These are phyloP conservation scores for Bombardia bombarda DNA, from an alignment of 495 filamentous ascomycete genomes.

Conservation along the genomic window DNA sequence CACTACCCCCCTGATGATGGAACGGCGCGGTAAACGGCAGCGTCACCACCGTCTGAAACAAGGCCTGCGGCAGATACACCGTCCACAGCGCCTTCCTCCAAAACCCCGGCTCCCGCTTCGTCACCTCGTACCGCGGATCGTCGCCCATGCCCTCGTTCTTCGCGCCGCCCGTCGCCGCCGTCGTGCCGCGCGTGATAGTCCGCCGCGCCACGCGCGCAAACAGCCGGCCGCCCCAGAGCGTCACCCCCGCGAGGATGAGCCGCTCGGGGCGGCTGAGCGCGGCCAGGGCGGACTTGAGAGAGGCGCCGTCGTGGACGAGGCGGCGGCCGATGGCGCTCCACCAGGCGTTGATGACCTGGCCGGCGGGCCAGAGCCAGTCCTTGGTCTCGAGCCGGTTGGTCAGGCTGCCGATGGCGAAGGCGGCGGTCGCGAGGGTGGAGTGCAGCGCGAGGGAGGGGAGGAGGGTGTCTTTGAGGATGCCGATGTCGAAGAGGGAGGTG, in stretches of 20 bases:
- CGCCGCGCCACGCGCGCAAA: conserved; percentile 43
- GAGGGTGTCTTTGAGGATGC: conserved; percentile 43
- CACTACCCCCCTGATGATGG: conserved; percentile 16
- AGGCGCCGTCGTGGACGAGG: conserved; percentile 29
- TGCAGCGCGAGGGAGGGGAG: conserved; percentile 43
- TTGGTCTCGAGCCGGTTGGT: conserved; percentile 47
- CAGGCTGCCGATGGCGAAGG: conserved; percentile 37
- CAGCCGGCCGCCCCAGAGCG: conserved; percentile 46
- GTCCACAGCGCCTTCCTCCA: conserved; percentile 46
- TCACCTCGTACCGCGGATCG: conserved; percentile 43
- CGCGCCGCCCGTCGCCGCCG: background rate
- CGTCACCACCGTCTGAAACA: conserved; percentile 44
- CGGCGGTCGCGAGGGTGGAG: conserved; percentile 33
- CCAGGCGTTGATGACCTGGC: conserved; percentile 50
- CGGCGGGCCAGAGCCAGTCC: conserved; percentile 49
- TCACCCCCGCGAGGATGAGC: conserved; percentile 43
- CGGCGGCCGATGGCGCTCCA: conserved; percentile 46
- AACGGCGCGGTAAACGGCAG: conserved; percentile 50
- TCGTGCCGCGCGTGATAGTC: conserved; percentile 23
- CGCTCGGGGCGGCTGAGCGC: conserved; percentile 42
- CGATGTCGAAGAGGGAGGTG: conserved; percentile 26
- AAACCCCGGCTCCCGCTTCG: conserved; percentile 42
- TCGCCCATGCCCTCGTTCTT: conserved; percentile 25
- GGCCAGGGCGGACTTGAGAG: conserved; percentile 32
- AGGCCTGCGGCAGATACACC: conserved; percentile 44